A percentile compares a stretch with the other conserved stretches of the same genome.
Evolutionary conservation across 257 asterid species (phyloP).

Genomic region (Solanum habrochaites): DNA sequence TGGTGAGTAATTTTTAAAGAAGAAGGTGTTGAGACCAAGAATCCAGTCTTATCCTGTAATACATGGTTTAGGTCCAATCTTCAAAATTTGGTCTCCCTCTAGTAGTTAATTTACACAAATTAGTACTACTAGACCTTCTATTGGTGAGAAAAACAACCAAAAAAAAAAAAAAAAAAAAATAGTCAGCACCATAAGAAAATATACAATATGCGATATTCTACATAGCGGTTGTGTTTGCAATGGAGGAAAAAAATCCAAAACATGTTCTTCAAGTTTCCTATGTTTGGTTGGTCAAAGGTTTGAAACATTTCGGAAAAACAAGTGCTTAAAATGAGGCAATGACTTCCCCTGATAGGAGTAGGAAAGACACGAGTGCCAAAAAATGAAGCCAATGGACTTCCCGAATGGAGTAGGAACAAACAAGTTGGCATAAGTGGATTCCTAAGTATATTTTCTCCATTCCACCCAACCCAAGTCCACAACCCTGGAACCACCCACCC

Average conservation of each 20-base stretch:
- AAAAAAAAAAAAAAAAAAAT: not conserved
- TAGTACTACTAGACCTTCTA: not conserved
- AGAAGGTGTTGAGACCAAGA: not conserved
- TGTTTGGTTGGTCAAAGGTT: not conserved
- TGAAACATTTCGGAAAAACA: too few relatives aligned
- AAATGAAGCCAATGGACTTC: not conserved
- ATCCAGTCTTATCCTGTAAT: not conserved
- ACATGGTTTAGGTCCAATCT: not conserved
- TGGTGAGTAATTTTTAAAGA: not conserved
- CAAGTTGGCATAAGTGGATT: too few relatives aligned
- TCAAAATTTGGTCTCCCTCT: not conserved
- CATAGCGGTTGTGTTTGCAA: not conserved
- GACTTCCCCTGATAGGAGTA: not conserved
- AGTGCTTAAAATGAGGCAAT: not conserved
- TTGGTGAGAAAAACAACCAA: not conserved
- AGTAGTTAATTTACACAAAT: not conserved
- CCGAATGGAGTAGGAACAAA: too few relatives aligned
- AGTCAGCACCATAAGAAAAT: not conserved
- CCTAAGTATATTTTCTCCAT: not conserved
- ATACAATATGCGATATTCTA: not conserved
- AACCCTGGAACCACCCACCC: not conserved
- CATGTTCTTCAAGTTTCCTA: not conserved
- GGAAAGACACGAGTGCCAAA: not conserved
- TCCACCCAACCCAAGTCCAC: not conserved
- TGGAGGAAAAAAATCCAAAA: not conserved